Evolutionary conservation across 371 early-diverging fungal genomes (phyloP).

Genomic region (Mucor saturninus): DNA sequence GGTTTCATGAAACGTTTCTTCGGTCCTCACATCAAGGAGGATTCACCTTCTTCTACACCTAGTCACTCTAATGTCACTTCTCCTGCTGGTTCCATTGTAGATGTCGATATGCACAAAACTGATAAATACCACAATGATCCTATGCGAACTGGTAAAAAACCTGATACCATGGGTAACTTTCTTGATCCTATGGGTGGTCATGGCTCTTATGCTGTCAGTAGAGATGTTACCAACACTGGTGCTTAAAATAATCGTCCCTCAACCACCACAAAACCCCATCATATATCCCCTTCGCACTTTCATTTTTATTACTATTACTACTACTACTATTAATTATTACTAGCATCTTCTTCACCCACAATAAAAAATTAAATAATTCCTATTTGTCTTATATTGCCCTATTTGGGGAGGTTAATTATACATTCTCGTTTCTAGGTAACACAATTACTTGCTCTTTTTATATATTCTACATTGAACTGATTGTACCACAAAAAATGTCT

Average conservation of each 20-base stretch:
- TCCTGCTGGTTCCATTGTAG: conserved; percentile 12
- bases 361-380: no score
- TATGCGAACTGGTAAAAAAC: conserved; percentile 18
- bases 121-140: conserved; percentile 30
- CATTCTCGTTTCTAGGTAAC: no score
- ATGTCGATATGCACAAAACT: not conserved
- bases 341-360: no score
- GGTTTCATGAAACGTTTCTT: conserved; percentile 23
- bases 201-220: conserved; percentile 24
- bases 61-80: conserved; percentile 20
- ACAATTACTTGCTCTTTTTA: no score
- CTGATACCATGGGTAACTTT: conserved; percentile 33
- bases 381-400: no score
- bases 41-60: not conserved
- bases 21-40: conserved; percentile 3
- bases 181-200: conserved; percentile 50
- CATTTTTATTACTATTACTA: no score
- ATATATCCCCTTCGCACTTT: not conserved
- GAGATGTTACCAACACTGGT: conserved; percentile 43
- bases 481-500: no score
- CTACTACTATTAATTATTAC: no score
- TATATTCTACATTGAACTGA: no score
- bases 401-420: no score
- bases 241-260: conserved; percentile 23
- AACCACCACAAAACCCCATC: not conserved